Conservation (phyloP, 2,329 filamentous ascomycete species). For the Chrysoporthe puriensis region DNA sequence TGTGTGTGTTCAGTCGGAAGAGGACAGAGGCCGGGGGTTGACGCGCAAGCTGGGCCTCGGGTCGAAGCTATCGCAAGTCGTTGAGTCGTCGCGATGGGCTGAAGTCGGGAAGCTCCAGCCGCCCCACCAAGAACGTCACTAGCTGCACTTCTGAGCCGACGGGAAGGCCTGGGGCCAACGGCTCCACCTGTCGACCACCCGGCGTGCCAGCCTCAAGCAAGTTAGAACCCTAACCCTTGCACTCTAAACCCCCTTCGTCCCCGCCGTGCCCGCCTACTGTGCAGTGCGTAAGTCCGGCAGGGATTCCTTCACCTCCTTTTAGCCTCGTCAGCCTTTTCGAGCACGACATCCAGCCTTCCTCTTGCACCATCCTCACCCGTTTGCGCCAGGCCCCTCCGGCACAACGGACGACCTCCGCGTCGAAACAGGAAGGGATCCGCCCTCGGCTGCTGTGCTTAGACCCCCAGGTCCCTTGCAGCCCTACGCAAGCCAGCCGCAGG, state of each 20-base stretch:
- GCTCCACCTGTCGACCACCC: too few species aligned
- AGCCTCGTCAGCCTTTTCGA: constrained; percentile 14
- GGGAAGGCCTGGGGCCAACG: too few species aligned
- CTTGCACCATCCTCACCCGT: constrained; percentile 14
- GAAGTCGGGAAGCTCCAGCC: neutral
- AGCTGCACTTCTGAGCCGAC: too few species aligned
- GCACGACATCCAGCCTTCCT: constrained; percentile 15
- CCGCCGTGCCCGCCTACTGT: neutral
- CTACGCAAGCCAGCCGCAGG: constrained; percentile 20
- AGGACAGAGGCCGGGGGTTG: neutral
- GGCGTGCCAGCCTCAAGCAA: too few species aligned
- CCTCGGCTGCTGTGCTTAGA: constrained; percentile 3
- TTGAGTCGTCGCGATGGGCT: neutral
- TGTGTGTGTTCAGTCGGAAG: neutral
- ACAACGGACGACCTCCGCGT: neutral
- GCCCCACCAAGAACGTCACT: neutral
- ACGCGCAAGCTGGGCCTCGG: neutral
- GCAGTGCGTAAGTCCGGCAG: neutral
- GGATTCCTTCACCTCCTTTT: constrained; percentile 4
- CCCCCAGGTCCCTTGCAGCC: constrained; percentile 22
- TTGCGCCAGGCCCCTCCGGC: neutral
- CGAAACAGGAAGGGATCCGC: neutral
- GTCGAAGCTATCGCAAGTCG: neutral
- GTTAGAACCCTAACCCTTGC: neutral
- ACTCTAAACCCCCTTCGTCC: too few species aligned